phyloP scores from a whole-genome alignment of 495 filamentous ascomycete genomes.

The Penicillium nucicola region DNA sequence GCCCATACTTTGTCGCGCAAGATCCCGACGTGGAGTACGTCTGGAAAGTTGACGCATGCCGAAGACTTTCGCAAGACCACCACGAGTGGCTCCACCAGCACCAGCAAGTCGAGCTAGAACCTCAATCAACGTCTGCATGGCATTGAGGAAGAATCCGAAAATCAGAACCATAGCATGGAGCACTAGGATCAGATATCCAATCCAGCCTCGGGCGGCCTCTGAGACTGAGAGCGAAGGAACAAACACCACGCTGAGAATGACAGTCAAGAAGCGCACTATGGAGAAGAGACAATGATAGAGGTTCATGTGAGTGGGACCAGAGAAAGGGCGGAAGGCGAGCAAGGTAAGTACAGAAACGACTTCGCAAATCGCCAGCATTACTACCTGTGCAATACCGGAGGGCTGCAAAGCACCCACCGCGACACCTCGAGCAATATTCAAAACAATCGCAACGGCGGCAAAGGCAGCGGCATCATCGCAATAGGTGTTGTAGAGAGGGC shows the following conservation, averaged over 20 bases:
- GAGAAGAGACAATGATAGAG: conserved; percentile 86
- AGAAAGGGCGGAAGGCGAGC: conserved; percentile 85
- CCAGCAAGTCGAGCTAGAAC: conserved; percentile 76
- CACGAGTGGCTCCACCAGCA: conserved; percentile 76
- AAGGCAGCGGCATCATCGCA: conserved; percentile 85
- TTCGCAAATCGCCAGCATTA: conserved; percentile 90
- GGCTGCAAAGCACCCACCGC: conserved; percentile 91
- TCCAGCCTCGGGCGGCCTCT: conserved; percentile 82
- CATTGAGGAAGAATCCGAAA: conserved; percentile 92
- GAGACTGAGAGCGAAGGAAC: conserved; percentile 74
- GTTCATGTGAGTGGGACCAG: conserved; percentile 95
- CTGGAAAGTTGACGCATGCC: conserved; percentile 89
- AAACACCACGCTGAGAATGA: conserved; percentile 85
- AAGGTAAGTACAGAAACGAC: conserved; percentile 85
- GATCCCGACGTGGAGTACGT: conserved; percentile 60
- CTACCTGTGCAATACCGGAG: conserved; percentile 87
- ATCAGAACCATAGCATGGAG: conserved; percentile 84
- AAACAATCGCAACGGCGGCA: conserved; percentile 76
- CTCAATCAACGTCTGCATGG: conserved; percentile 84
- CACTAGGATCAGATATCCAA: conserved; percentile 87
- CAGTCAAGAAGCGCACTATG: conserved; percentile 68
- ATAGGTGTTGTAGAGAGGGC: conserved; percentile 97
- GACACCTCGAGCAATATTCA: conserved; percentile 82
- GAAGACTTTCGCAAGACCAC: conserved; percentile 87
- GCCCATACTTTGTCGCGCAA: conserved; percentile 68